Conservation (phyloP, 2,329 filamentous ascomycete genomes). For the Paraphoma sp. region DNA sequence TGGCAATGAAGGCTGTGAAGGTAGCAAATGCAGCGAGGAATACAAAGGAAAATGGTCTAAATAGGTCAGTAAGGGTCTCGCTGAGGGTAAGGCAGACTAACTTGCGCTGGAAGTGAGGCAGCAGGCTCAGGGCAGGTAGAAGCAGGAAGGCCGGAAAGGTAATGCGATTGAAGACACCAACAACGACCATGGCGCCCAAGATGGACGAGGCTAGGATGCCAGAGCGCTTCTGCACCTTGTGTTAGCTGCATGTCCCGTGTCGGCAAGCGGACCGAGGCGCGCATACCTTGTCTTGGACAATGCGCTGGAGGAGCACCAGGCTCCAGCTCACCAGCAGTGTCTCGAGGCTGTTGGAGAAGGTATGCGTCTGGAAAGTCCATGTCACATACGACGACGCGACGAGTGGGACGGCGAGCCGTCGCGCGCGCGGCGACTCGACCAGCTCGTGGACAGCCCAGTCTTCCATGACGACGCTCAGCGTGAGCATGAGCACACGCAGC, state of each 20-base stretch:
- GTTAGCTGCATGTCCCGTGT: conserved; percentile 40
- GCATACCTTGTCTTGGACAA: conserved; percentile 77
- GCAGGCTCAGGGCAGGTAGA: conserved; percentile 79
- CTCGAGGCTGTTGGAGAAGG: conserved; percentile 97
- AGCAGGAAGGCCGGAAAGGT: conserved; percentile 94
- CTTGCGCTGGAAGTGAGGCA: conserved; percentile 86
- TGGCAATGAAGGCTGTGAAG: conserved; percentile 73
- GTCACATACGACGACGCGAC: conserved; percentile 97
- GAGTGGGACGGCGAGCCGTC: conserved; percentile 77
- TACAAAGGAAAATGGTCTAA: conserved; percentile 64
- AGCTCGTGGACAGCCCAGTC: conserved; percentile 98
- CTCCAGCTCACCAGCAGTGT: conserved; percentile 93
- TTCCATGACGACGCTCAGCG: conserved; percentile 92
- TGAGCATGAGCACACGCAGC: conserved; percentile 87
- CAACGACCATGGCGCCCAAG: conserved; percentile 80
- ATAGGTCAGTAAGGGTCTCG: no score
- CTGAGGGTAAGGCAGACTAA: conserved; percentile 51
- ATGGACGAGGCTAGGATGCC: conserved; percentile 77
- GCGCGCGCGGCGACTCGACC: conserved; percentile 73
- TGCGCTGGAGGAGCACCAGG: conserved; percentile 87
- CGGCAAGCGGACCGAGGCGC: conserved; percentile 32
- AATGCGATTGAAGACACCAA: conserved; percentile 94
- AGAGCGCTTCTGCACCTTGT: conserved; percentile 67
- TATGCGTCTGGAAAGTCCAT: conserved; percentile 98
- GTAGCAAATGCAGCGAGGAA: conserved; percentile 70